phyloP scores from a whole-genome alignment of 805 yeast genomes.

The Aciculoconidium aculeatum region DNA sequence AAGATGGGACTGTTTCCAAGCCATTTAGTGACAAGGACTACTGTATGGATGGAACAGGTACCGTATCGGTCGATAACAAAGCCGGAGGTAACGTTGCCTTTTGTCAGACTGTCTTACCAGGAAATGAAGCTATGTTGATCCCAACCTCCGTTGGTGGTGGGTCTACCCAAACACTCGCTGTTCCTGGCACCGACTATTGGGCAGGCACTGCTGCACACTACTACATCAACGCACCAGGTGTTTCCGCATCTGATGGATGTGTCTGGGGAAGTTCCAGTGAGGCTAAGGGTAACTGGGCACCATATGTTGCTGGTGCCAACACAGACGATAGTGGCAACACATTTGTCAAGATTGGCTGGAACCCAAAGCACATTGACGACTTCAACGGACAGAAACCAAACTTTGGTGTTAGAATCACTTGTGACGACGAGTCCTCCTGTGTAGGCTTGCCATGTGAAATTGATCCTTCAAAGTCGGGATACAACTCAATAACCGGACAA shows the following conservation, averaged over 20 bases:
- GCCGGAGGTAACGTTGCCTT: conserved; percentile 64
- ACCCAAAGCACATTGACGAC: conserved; percentile 72
- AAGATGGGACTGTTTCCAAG: conserved; percentile 59
- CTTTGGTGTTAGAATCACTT: conserved; percentile 68
- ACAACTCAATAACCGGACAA: conserved; percentile 48
- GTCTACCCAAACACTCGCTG: conserved; percentile 56
- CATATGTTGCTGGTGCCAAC: conserved; percentile 90
- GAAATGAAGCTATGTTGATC: conserved; percentile 90
- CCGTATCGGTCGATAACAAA: conserved; percentile 57
- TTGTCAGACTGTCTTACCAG: conserved; percentile 92
- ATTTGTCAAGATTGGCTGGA: conserved; percentile 84
- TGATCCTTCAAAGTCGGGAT: conserved; percentile 59
- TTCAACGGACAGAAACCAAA: conserved; percentile 52
- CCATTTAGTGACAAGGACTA: conserved; percentile 52
- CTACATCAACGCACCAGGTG: conserved; percentile 81
- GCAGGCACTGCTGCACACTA: conserved; percentile 83
- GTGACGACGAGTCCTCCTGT: conserved; percentile 66
- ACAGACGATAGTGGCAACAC: conserved; percentile 66
- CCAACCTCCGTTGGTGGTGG: conserved; percentile 65
- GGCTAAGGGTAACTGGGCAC: conserved; percentile 87
- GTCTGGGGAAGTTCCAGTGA: conserved; percentile 71
- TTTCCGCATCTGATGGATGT: conserved; percentile 69
- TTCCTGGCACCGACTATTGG: conserved; percentile 81
- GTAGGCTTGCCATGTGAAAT: conserved; percentile 77
- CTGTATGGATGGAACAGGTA: conserved; percentile 75